These are phyloP conservation scores for Populus ilicifolia DNA, from an alignment of 345 rosid species.

Conservation along the genomic window DNA sequence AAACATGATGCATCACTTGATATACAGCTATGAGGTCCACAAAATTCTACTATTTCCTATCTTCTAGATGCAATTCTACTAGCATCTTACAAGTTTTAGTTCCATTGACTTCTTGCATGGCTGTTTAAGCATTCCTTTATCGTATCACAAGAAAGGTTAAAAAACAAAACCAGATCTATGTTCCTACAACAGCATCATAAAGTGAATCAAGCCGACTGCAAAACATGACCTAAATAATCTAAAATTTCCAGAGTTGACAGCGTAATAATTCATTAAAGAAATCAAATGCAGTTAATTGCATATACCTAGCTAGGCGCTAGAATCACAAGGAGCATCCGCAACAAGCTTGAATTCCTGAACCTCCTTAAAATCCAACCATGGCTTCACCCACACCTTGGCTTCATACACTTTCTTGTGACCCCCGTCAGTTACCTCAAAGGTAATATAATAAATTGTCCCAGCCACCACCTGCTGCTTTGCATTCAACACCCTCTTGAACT, in stretches of 20 bases:
- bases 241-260: not conserved
- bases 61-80: not conserved
- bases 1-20: not conserved
- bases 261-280: not conserved
- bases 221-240: not conserved
- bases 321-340: conserved; percentile 34
- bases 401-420: conserved; percentile 57
- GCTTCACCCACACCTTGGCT: conserved; percentile 90
- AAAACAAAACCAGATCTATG: too few species aligned
- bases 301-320: conserved; percentile 28
- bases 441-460: conserved; percentile 64
- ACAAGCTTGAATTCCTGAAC: conserved; percentile 63
- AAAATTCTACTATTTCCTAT: not conserved
- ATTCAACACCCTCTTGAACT: conserved; percentile 53
- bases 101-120: not conserved
- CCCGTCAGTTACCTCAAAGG: conserved; percentile 70
- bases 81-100: not conserved
- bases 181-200: too few species aligned
- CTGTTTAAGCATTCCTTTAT: not conserved
- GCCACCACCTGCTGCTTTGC: conserved; percentile 78
- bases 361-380: conserved; percentile 78
- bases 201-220: not conserved
- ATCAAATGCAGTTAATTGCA: not conserved
- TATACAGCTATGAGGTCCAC: not conserved
- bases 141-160: not conserved